Evolutionary conservation across 306 rosid species (phyloP), one percentile per base, ranked within the genome.

Genomic region (Malus sylvestris): DNA sequence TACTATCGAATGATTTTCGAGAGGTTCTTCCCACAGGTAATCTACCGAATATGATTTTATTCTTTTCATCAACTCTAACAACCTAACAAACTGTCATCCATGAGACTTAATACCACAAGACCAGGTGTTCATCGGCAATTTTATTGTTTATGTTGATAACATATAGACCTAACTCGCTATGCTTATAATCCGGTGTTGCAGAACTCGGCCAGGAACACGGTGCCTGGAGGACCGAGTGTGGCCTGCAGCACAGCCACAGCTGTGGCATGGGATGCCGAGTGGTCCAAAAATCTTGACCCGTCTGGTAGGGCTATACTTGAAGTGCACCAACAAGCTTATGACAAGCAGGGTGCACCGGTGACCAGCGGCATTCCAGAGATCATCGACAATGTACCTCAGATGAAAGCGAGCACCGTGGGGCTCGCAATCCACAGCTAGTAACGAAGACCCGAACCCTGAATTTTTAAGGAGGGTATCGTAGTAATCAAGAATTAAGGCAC

Each of bases 221-320:
- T 96, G 78, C 99, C 99, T 0, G 98, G 99, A 71, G 98, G 98
- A 77, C 85, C 98, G 25, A 96, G 91, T 82, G 81, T 96, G 9
- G 99, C 99, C 6, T 96, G 99, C 55, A 96, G 98, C 90, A 96
- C 99, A 3, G 97, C 99, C 0, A 91, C 90, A 68, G 98, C 99
- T 5, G 81, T 96, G 19, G 98, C 88, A 60, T 96, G 99, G 99
- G 97, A 96, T 49, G 97, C 91, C 33, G 52, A 92, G 4, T 96
- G 99, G 99, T 86, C 91, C 0, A 89, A 83, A 49, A 92, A 92
- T 78, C 93, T 93, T 32, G 99, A 96, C 52, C 99, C 98, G 49
- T 92, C 98, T 27, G 99, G 98, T 22, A 86, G 99, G 85, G 99
- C 99, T 68, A 96, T 96, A 19, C 88, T 85, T 4, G 98, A 97